phyloP scores from a whole-genome alignment of 139 green algal species.

The Monoraphidium neglectum region DNA sequence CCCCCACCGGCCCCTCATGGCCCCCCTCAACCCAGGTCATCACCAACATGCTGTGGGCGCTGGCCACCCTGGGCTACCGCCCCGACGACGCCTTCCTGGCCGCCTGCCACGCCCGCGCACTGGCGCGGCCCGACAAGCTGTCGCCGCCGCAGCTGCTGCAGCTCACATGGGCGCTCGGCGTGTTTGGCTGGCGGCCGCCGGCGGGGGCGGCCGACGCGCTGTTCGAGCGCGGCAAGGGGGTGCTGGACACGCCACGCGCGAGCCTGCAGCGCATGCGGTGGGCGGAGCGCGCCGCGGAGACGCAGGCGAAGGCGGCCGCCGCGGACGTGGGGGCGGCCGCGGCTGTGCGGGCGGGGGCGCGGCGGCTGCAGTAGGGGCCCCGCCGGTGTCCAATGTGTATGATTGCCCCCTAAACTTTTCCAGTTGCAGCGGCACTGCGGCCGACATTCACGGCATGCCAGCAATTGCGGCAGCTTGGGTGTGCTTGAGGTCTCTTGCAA shows the following conservation, averaged over 20 bases:
- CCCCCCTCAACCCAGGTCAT: not conserved
- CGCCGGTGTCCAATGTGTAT: too few species aligned
- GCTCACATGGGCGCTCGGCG: too few species aligned
- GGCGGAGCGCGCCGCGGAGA: not conserved
- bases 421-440: too few species aligned
- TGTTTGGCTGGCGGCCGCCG: not conserved
- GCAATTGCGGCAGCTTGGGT: too few species aligned
- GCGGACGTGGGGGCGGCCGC: too few species aligned
- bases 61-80: slow-evolving; percentile 31
- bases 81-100: slow-evolving; percentile 38
- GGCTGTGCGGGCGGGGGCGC: too few species aligned
- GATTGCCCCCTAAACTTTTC: too few species aligned
- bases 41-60: slow-evolving; percentile 30
- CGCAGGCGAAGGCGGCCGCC: too few species aligned
- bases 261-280: not conserved
- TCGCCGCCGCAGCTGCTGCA: too few species aligned
- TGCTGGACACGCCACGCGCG: not conserved
- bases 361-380: too few species aligned
- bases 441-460: too few species aligned
- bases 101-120: slow-evolving; percentile 31
- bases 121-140: slow-evolving; percentile 1
- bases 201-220: not conserved
- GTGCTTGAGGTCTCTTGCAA: too few species aligned
- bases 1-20: not conserved
- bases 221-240: not conserved